Evolutionary conservation across 1,139 yeast genomes (phyloP), one percentile per base, ranked within the genome.

Genomic region (Hemisphaericaspora xylofermentans): DNA sequence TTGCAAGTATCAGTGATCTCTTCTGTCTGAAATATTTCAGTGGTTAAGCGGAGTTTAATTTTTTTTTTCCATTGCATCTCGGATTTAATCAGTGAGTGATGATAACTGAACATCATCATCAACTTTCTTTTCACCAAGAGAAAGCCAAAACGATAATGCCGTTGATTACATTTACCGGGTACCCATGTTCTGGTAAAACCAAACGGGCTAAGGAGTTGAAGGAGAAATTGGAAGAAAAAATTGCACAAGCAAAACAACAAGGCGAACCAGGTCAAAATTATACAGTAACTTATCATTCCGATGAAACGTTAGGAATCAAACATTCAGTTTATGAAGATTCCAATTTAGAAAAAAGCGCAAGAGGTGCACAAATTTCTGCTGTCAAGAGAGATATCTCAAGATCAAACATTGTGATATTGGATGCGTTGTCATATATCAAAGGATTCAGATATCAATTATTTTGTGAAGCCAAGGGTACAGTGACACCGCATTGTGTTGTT

Each of bases 401-500:
- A 35, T 71, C 75, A 22, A 83, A 78, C 24, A 74, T 93, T 35
- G 97, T 93, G 1, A 80, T 93, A 16, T 71, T 93, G 43, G 98
- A 93, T 61, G 78, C 94, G 2, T 68, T 89, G 57, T 84, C 89
- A 18, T 94, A 94, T 58, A 94, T 94, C 56, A 94, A 93, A 58
- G 99, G 99, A 0, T 89, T 89, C 58, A 71, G 98, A 45, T 93
- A 94, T 62, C 99, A 93, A 61, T 70, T 93, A 42, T 89, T 81
- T 61, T 89, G 98, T 61, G 98, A 93, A 59, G 93, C 96, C 30
- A 91, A 91, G 56, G 86, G 91, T 1, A 70, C 82, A 22, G 75
- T 80, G 14, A 89, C 98, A 1, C 84, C 94, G 2, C 86, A 88
- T 50, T 86, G 95, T 57, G 86, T 91, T 34, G 67, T 91, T 1